Conservation (phyloP, 2,329 filamentous ascomycete genomes). For the Parafenestella ontariensis region DNA sequence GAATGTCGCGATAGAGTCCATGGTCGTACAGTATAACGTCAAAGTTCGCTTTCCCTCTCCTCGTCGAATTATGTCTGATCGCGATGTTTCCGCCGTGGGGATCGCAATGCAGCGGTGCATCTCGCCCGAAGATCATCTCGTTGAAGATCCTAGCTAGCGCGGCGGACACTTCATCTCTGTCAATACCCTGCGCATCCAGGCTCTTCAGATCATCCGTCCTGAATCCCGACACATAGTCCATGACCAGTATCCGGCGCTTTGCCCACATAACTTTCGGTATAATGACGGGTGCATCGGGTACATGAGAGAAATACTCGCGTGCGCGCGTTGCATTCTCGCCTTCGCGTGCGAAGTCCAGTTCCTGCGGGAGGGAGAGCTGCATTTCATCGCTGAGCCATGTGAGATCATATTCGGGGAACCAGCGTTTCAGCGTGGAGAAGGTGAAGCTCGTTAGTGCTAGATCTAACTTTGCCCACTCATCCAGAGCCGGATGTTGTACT, state of each 20-base stretch:
- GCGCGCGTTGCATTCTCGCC: slow-evolving; percentile 83
- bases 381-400: slow-evolving; percentile 96
- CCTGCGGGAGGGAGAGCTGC: slow-evolving; percentile 86
- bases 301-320: slow-evolving; percentile 78
- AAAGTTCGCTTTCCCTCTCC: slow-evolving; percentile 74
- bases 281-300: slow-evolving; percentile 79
- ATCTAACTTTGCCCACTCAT: slow-evolving; percentile 90
- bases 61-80: slow-evolving; percentile 75
- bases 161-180: slow-evolving; percentile 93
- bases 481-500: slow-evolving; percentile 88
- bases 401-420: slow-evolving; percentile 97
- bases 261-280: slow-evolving; percentile 92
- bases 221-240: slow-evolving; percentile 88
- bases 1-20: slow-evolving; percentile 93
- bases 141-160: slow-evolving; percentile 93
- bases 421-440: slow-evolving; percentile 86
- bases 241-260: slow-evolving; percentile 86
- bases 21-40: slow-evolving; percentile 97
- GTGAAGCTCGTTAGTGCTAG: slow-evolving; percentile 86
- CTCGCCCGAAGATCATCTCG: slow-evolving; percentile 96
- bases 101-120: slow-evolving; percentile 92
- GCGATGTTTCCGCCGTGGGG: slow-evolving; percentile 97
- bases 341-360: slow-evolving; percentile 88
- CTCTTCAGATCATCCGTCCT: slow-evolving; percentile 89
- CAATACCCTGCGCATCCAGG: slow-evolving; percentile 84